phyloP scores from a whole-genome alignment of 257 asterid genomes.

The Agastache rugosa region DNA sequence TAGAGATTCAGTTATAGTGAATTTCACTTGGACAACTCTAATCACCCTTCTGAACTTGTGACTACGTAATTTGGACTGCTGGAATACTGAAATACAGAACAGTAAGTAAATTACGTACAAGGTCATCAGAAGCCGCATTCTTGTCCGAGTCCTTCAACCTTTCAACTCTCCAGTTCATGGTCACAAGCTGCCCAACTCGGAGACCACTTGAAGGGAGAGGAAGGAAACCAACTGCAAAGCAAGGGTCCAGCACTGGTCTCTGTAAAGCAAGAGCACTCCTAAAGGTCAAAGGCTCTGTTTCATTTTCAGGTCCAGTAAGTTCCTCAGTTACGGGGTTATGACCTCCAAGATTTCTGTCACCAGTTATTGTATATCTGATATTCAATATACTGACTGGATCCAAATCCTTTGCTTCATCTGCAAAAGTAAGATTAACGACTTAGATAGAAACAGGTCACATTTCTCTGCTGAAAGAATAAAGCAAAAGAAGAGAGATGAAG shows the following conservation, averaged over 20 bases:
- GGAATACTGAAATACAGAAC: slow-evolving; percentile 27
- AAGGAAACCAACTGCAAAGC: slow-evolving; percentile 95
- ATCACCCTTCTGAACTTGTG: background rate
- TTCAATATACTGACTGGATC: slow-evolving; percentile 69
- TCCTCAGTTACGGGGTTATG: slow-evolving; percentile 72
- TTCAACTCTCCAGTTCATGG: slow-evolving; percentile 97
- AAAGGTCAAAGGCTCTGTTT: slow-evolving; percentile 63
- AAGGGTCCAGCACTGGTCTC: slow-evolving; percentile 93
- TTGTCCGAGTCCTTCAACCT: slow-evolving; percentile 68
- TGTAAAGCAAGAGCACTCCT: slow-evolving; percentile 77
- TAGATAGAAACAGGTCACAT: slow-evolving; percentile 6
- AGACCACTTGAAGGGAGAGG: slow-evolving; percentile 90
- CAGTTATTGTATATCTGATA: slow-evolving; percentile 73
- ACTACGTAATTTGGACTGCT: background rate
- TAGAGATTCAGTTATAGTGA: slow-evolving; percentile 7
- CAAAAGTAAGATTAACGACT: slow-evolving; percentile 28
- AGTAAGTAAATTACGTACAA: slow-evolving; percentile 51
- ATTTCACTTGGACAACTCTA: slow-evolving; percentile 1
- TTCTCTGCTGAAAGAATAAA: slow-evolving; percentile 12
- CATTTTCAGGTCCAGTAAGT: slow-evolving; percentile 47
- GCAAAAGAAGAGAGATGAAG: background rate
- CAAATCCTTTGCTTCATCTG: slow-evolving; percentile 62
- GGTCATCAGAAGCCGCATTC: slow-evolving; percentile 49
- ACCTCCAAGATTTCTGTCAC: slow-evolving; percentile 81
- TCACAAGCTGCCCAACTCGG: slow-evolving; percentile 93